Conservation (phyloP, 306 rosid genomes). For the Pyrus betulifolia region DNA sequence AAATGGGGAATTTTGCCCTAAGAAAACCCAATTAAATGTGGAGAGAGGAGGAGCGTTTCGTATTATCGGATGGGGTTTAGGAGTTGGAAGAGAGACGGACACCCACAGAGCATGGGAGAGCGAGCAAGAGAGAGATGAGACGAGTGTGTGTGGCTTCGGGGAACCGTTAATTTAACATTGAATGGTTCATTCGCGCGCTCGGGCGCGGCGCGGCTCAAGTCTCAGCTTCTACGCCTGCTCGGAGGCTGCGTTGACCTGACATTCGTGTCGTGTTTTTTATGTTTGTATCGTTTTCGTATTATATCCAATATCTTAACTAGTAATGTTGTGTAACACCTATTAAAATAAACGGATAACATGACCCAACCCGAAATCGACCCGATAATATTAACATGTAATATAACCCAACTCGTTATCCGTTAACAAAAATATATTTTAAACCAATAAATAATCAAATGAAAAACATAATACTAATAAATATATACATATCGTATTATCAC, state of each 20-base stretch:
- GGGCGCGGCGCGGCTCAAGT: conserved; percentile 44
- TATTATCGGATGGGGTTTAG: conserved; percentile 26
- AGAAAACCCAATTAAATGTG: conserved; percentile 21
- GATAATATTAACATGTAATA: too few relatives aligned
- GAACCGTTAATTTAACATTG: conserved; percentile 47
- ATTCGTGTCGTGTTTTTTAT: too few relatives aligned
- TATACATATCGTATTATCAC: too few relatives aligned
- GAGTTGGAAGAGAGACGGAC: conserved; percentile 10
- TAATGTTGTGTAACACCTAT: too few relatives aligned
- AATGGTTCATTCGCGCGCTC: conserved; percentile 30
- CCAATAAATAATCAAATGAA: too few relatives aligned
- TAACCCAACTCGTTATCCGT: too few relatives aligned
- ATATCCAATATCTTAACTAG: too few relatives aligned
- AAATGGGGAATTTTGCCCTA: conserved; percentile 20
- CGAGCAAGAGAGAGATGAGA: conserved; percentile 26
- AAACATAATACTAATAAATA: too few relatives aligned
- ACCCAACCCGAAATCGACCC: too few relatives aligned
- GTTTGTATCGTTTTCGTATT: too few relatives aligned
- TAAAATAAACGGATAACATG: too few relatives aligned
- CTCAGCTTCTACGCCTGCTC: conserved; percentile 14
- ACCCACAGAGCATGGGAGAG: neutral
- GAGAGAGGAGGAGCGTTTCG: conserved; percentile 11
- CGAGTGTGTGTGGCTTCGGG: conserved; percentile 37
- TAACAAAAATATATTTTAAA: too few relatives aligned
- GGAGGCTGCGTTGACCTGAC: neutral